These are phyloP conservation scores for Umbelopsis sp. DNA, from an alignment of 371 early-diverging fungal genomes.

Conservation along the genomic window DNA sequence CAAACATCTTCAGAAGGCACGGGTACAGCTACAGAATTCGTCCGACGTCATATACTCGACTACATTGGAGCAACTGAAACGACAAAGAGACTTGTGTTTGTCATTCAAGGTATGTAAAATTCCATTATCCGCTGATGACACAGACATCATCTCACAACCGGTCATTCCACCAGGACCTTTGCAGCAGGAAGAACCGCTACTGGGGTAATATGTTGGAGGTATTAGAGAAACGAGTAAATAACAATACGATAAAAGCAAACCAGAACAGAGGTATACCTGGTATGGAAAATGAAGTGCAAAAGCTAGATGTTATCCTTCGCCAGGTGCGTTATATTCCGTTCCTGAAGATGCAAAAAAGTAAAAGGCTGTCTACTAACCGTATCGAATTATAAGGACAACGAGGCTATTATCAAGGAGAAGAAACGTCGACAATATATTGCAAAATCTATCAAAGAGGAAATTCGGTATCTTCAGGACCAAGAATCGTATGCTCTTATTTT, in stretches of 20 bases:
- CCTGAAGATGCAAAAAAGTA: no score
- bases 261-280: constrained; percentile 27
- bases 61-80: constrained; percentile 69
- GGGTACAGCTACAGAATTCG: constrained; percentile 28
- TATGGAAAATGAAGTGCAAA: constrained; percentile 24
- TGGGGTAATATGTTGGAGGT: constrained; percentile 27
- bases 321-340: neutral
- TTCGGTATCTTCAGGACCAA: constrained; percentile 9
- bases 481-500: constrained; percentile 9
- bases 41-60: constrained; percentile 42
- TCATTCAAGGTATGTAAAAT: constrained; percentile 53
- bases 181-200: constrained; percentile 31
- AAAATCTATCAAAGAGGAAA: constrained; percentile 1
- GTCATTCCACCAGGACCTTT: constrained; percentile 25
- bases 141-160: neutral
- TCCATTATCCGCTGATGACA: neutral
- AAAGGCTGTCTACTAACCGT: no score
- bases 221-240: constrained; percentile 38
- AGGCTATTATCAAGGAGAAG: neutral
- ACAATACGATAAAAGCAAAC: constrained; percentile 37
- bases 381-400: neutral
- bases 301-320: constrained; percentile 9
- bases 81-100: constrained; percentile 69
- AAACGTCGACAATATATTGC: neutral
- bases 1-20: constrained; percentile 51